A percentile compares a stretch with the other conserved stretches of the same genome.
Evolutionary conservation across 129 eudicot species (phyloP).

Genomic region (Chrysanthemum lavandulifolium): DNA sequence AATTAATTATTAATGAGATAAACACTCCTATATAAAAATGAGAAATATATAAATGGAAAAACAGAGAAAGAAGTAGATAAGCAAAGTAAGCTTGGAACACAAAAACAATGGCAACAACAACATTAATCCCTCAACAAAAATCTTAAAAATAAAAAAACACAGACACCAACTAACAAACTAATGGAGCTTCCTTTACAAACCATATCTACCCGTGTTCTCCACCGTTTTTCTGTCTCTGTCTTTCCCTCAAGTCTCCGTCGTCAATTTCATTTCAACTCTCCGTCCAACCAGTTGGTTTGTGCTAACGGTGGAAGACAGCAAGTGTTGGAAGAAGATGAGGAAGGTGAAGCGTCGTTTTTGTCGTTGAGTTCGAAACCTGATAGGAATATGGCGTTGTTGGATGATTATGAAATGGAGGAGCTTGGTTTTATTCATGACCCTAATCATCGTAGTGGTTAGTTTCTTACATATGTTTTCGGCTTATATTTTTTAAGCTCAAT

Average conservation of each 20-base stretch:
- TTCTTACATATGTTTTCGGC: neutral
- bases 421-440: constrained; percentile 52
- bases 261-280: constrained; percentile 23
- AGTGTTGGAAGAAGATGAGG: constrained; percentile 15
- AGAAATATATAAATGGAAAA: neutral
- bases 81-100: neutral
- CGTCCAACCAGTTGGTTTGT: constrained; percentile 9
- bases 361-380: constrained; percentile 47
- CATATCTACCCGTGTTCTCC: constrained; percentile 16
- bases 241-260: constrained; percentile 34
- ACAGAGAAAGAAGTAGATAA: constrained; percentile 31
- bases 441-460: constrained; percentile 81
- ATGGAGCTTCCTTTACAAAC: constrained; percentile 35
- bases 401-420: constrained; percentile 88
- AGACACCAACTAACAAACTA: neutral
- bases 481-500: neutral
- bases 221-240: constrained; percentile 15
- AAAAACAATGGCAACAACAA: constrained; percentile 16
- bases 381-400: constrained; percentile 45
- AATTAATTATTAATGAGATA: too few relatives aligned
- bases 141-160: constrained; percentile 12
- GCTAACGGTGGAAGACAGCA: constrained; percentile 18
- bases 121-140: neutral
- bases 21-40: too few relatives aligned
- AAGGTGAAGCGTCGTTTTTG: constrained; percentile 37